These are phyloP conservation scores for Ascochyta fabae DNA, from an alignment of 2,329 filamentous ascomycete species.

Conservation along the genomic window DNA sequence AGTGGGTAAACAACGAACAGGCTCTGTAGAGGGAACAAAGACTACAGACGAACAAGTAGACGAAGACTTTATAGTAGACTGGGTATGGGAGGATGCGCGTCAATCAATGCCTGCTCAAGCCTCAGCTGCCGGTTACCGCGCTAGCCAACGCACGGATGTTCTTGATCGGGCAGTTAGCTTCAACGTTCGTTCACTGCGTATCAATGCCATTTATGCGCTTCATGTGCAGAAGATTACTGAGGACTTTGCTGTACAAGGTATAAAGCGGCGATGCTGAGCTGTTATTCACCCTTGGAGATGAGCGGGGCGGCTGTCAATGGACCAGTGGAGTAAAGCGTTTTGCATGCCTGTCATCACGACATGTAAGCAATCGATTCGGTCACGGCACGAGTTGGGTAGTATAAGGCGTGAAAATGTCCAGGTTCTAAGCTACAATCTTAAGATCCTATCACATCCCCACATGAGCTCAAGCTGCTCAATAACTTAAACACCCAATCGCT, in stretches of 20 bases:
- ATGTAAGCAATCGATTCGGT: slow-evolving; percentile 4
- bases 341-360: slow-evolving; percentile 4
- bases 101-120: neutral
- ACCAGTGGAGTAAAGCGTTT: too few relatives aligned
- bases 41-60: neutral
- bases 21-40: neutral
- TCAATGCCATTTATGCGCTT: neutral
- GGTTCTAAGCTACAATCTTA: slow-evolving; percentile 51
- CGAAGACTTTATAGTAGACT: neutral
- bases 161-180: slow-evolving; percentile 6
- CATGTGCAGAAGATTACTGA: neutral
- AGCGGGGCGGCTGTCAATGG: neutral
- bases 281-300: neutral
- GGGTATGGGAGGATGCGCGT: slow-evolving; percentile 3
- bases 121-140: neutral
- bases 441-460: slow-evolving; percentile 42
- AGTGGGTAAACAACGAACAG: neutral
- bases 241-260: neutral
- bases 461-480: slow-evolving; percentile 46
- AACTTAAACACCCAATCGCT: slow-evolving; percentile 47
- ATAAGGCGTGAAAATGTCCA: slow-evolving; percentile 41
- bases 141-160: slow-evolving; percentile 7
- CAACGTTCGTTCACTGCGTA: neutral
- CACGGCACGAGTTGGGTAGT: neutral
- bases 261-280: neutral